phyloP scores from a whole-genome alignment of 2,329 filamentous ascomycete genomes.

The Eurotiales sp. region DNA sequence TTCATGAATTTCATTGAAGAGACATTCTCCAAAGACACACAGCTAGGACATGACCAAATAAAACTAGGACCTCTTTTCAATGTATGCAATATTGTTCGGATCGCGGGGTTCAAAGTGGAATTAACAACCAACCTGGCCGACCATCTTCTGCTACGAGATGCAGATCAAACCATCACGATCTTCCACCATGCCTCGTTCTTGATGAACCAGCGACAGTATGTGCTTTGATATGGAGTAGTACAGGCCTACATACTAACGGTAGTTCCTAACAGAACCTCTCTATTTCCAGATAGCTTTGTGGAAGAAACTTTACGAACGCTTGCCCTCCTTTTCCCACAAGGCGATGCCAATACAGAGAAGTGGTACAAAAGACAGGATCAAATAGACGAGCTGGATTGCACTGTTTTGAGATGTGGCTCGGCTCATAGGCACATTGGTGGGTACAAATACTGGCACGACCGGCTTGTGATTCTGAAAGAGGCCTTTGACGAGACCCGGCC shows the following conservation, averaged over 20 bases:
- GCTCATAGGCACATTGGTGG: conserved; percentile 17
- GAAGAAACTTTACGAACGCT: not conserved
- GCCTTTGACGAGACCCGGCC: conserved; percentile 38
- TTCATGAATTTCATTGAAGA: not conserved
- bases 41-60: not conserved
- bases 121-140: conserved; percentile 42
- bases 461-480: conserved; percentile 42
- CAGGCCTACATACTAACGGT: not conserved
- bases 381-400: not conserved
- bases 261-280: not conserved
- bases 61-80: conserved; percentile 2
- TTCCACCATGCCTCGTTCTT: conserved; percentile 43
- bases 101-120: conserved; percentile 35
- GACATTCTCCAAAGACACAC: not conserved
- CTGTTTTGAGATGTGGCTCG: not conserved
- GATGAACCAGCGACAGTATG: conserved; percentile 21
- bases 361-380: not conserved
- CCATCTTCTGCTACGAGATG: conserved; percentile 38
- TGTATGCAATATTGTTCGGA: conserved; percentile 20
- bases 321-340: conserved; percentile 10
- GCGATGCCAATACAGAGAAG: not conserved
- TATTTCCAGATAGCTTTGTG: not conserved
- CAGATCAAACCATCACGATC: conserved; percentile 37
- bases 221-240: conserved; percentile 15
- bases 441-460: conserved; percentile 43